These are phyloP conservation scores for Amauroascus verrucosus DNA, from an alignment of 2,329 filamentous ascomycete genomes.

Conservation along the genomic window DNA sequence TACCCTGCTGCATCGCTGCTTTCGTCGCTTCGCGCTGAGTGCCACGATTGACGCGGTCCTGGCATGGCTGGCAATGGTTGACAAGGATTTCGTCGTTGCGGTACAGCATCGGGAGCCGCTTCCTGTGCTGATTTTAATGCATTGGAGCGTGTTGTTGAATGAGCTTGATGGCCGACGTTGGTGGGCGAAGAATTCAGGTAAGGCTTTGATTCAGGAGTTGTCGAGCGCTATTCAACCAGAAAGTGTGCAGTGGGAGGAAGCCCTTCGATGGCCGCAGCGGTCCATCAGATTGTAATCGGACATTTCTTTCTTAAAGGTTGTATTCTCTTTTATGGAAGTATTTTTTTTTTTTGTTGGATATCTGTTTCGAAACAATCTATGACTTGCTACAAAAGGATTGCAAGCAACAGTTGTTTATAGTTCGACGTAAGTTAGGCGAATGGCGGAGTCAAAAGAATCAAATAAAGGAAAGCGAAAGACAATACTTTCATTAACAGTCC, in stretches of 20 bases:
- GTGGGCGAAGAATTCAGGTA: conserved; percentile 19
- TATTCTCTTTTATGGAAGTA: too few species aligned
- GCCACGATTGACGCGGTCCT: conserved; percentile 26
- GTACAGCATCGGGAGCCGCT: conserved; percentile 14
- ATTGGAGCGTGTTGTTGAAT: conserved; percentile 20
- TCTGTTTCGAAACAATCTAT: too few species aligned
- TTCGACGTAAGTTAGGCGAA: too few species aligned
- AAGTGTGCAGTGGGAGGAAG: conserved; percentile 7
- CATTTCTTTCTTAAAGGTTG: too few species aligned
- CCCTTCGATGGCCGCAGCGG: conserved; percentile 11
- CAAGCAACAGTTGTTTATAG: too few species aligned
- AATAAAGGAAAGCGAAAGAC: too few species aligned
- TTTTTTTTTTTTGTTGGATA: conserved; percentile 25
- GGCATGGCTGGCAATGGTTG: conserved; percentile 23
- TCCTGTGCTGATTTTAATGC: conserved; percentile 18
- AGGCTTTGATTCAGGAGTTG: conserved; percentile 15
- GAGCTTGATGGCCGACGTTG: conserved; percentile 15
- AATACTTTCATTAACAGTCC: too few species aligned
- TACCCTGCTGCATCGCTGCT: conserved; percentile 20
- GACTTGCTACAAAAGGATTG: too few species aligned
- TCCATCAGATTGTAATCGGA: not conserved
- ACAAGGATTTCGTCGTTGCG: conserved; percentile 16
- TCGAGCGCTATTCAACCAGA: conserved; percentile 1
- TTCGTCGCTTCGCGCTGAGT: conserved; percentile 19
- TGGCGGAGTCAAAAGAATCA: too few species aligned